A percentile compares a stretch with the other conserved stretches of the same genome.
These are phyloP conservation scores for Hanseniaspora meyeri DNA, from an alignment of 805 yeast genomes.

Conservation along the genomic window DNA sequence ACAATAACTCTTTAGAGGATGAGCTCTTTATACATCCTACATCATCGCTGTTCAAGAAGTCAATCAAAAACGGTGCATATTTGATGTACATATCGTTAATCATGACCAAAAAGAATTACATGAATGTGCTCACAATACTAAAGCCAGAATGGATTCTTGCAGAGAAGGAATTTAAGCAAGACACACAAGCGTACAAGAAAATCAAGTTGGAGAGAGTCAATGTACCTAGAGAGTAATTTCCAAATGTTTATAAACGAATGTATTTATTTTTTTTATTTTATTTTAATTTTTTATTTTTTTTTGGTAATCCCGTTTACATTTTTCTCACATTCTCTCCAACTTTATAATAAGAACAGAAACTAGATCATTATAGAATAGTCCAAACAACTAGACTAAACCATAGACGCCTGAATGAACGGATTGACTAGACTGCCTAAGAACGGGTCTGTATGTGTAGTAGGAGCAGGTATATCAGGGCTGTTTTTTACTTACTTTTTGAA, in stretches of 20 bases:
- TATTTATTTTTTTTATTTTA: no score
- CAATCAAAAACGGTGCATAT: conserved; percentile 46
- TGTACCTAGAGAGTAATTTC: neutral
- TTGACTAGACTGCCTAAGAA: conserved; percentile 20
- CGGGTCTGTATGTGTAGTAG: conserved; percentile 56
- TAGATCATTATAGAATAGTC: no score
- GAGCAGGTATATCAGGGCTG: conserved; percentile 83
- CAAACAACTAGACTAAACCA: neutral
- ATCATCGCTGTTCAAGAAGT: conserved; percentile 47
- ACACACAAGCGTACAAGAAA: conserved; percentile 2
- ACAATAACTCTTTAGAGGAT: conserved; percentile 39
- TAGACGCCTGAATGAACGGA: neutral
- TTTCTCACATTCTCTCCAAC: no score
- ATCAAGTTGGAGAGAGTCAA: conserved; percentile 10
- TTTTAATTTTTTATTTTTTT: neutral
- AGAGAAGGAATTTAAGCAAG: conserved; percentile 14
- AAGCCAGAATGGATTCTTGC: conserved; percentile 71
- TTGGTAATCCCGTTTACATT: no score
- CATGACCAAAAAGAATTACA: conserved; percentile 76
- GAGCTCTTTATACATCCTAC: conserved; percentile 76
- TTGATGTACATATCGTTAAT: conserved; percentile 71
- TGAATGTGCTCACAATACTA: conserved; percentile 77
- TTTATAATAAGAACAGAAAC: no score
- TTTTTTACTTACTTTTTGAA: conserved; percentile 57
- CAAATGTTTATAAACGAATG: neutral